Evolutionary conservation across 257 asterid species (phyloP).

Genomic region (Solanum microdontum): DNA sequence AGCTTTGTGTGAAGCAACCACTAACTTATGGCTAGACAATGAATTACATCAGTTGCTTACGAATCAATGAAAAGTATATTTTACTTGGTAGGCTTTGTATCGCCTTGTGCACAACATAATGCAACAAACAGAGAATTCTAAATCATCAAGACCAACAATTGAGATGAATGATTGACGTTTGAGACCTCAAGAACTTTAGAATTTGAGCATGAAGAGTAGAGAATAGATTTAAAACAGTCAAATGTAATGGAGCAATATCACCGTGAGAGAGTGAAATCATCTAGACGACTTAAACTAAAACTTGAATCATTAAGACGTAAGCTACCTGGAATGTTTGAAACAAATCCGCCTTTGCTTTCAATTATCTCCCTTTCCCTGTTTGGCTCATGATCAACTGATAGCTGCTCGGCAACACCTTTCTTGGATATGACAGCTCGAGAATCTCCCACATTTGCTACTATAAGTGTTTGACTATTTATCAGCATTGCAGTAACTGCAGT

Average conservation of each 20-base stretch:
- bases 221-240: background rate
- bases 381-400: constrained; percentile 91
- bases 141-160: background rate
- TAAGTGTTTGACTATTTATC: constrained; percentile 60
- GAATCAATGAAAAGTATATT: background rate
- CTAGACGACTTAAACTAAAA: background rate
- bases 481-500: constrained; percentile 89
- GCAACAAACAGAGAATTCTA: background rate
- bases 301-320: background rate
- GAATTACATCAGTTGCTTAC: background rate
- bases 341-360: constrained; percentile 94
- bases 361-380: constrained; percentile 56
- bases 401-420: constrained; percentile 61
- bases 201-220: background rate
- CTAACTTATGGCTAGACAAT: background rate
- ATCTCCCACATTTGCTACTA: constrained; percentile 86
- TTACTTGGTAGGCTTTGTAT: background rate
- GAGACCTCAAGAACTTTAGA: background rate
- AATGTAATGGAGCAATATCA: background rate
- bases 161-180: background rate
- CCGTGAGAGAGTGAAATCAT: background rate
- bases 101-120: background rate
- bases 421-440: constrained; percentile 69
- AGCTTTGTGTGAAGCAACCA: background rate
- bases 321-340: constrained; percentile 76